Base-by-base conservation (phyloP, 2,329 filamentous ascomycete genomes). In the Coniosporium tulheliwenetii region DNA sequence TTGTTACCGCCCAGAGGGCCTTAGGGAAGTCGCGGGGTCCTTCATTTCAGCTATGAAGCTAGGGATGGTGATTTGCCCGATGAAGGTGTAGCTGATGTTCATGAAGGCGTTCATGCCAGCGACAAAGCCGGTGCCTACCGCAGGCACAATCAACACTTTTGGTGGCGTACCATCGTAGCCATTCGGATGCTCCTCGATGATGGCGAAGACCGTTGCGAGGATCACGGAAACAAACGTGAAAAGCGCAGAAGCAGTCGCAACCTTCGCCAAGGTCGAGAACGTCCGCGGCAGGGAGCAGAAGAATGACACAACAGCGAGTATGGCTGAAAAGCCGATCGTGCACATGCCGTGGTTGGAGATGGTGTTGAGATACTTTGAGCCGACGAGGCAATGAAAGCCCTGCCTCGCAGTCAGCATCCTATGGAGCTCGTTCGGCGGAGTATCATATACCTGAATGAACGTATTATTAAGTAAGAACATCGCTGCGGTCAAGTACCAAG, bases 1-100 rank as follows among this genome's bases (percentile, higher is more conserved):
- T 82, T 9, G 87, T 94, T 45, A 93, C 86, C 2, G 80, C 81
- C 76, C 85, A 94, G 1, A 95, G 73, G 2, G 87, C 85, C 62
- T 95, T 95, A 51, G 85, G 85, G 55, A 95, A 95, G 50, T 95
- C 87, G 43, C 73, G 77, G 71, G 75, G 37, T 77, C 67, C 54
- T 72, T 82, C 87, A 95, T 95, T 61, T 95, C 87, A 3, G 87
- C 86, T 48, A 95, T 95, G 65, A 95, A 95, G 50, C 82, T 89
- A 1, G 87, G 87, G 10, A 95, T 70, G 0, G 87, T 94, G 52
- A 94, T 93, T 57, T 95, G 87, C 0, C 87, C 87, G 49, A 95
- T 94, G 56, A 95, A 94, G 0, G 87, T 94, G 58, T 94, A 95
- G 62, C 79, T 85, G 55, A 95, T 95, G 62, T 95, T 95, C 58